These are phyloP conservation scores for Fraxinus greggii DNA, from an alignment of 305 asterid species.

Conservation along the genomic window DNA sequence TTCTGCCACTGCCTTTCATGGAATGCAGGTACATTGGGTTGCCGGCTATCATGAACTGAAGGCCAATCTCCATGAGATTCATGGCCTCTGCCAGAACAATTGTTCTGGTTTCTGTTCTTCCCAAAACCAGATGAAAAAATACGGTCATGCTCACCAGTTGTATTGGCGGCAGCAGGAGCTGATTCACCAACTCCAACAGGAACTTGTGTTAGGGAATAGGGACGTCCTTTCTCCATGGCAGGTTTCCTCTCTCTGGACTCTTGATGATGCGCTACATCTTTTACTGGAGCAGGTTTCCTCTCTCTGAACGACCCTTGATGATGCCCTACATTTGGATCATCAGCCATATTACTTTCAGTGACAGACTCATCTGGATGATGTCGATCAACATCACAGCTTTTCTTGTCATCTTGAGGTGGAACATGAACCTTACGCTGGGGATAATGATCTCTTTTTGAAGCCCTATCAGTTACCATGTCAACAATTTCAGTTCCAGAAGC, in stretches of 20 bases:
- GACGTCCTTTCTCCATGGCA: conserved; percentile 42
- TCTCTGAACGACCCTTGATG: neutral
- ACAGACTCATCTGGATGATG: conserved; percentile 25
- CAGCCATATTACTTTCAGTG: conserved; percentile 37
- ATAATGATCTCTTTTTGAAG: conserved; percentile 42
- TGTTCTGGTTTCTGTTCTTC: conserved; percentile 55
- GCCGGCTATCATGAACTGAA: conserved; percentile 48
- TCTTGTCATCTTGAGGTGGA: conserved; percentile 27
- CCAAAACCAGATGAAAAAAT: conserved; percentile 44
- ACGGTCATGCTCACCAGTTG: conserved; percentile 41
- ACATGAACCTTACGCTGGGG: conserved; percentile 36
- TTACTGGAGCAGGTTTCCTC: neutral
- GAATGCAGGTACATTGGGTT: conserved; percentile 33
- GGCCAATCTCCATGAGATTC: conserved; percentile 68
- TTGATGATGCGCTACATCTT: conserved; percentile 2
- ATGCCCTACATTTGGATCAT: conserved; percentile 36
- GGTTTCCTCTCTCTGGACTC: conserved; percentile 53
- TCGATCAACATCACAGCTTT: conserved; percentile 23
- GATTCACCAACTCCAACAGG: conserved; percentile 41
- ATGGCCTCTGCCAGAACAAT: conserved; percentile 44
- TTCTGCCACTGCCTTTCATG: conserved; percentile 66
- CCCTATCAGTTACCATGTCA: conserved; percentile 35
- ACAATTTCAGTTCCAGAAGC: conserved; percentile 35
- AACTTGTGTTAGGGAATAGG: conserved; percentile 54
- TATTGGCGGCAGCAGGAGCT: conserved; percentile 29